These are phyloP conservation scores for Suillus cothurnatus DNA, from an alignment of 768 basidiomycete species.

Conservation along the genomic window DNA sequence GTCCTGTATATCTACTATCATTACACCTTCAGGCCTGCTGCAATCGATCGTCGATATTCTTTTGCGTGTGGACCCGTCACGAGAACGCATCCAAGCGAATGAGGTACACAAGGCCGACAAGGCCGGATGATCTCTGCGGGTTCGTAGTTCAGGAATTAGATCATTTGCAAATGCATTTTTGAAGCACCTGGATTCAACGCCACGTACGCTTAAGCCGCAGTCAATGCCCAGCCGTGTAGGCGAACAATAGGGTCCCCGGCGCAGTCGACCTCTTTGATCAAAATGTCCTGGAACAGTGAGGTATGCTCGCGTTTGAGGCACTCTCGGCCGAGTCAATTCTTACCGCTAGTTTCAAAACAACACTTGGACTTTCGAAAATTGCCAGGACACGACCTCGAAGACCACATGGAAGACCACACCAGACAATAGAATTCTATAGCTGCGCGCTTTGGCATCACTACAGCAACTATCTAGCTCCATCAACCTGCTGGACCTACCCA, in stretches of 20 bases:
- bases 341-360: not conserved
- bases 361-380: not conserved
- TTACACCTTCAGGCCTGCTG: slow-evolving; percentile 70
- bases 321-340: not conserved
- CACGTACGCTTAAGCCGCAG: slow-evolving; percentile 44
- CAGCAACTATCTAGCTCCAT: not conserved
- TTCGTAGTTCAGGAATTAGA: slow-evolving; percentile 35
- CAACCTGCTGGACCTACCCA: not conserved
- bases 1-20: slow-evolving; percentile 66
- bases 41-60: slow-evolving; percentile 73
- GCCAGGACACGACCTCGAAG: not conserved
- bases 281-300: not conserved
- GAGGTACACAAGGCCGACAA: slow-evolving; percentile 67
- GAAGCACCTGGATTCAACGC: slow-evolving; percentile 58
- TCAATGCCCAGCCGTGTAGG: not conserved
- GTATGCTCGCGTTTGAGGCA: not conserved
- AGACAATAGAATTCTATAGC: not conserved
- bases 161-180: not conserved
- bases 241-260: not conserved
- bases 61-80: slow-evolving; percentile 69
- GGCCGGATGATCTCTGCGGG: slow-evolving; percentile 56
- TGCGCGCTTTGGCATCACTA: not conserved
- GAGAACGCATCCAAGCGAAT: slow-evolving; percentile 79
- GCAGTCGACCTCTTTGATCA: not conserved
- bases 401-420: not conserved